These are phyloP conservation scores for Ceratonia siliqua DNA, from an alignment of 306 rosid species.

Conservation along the genomic window DNA sequence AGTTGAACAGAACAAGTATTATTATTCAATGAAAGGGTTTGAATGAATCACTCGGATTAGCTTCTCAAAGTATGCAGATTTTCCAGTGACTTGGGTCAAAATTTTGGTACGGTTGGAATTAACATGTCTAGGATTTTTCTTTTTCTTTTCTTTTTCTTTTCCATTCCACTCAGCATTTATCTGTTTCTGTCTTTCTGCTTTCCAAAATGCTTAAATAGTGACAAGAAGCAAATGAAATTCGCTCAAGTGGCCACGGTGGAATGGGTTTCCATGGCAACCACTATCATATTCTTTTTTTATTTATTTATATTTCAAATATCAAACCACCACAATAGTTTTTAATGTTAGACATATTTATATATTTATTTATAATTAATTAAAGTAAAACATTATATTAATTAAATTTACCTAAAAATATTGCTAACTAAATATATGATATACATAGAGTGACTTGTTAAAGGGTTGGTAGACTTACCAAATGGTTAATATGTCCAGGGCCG, in stretches of 20 bases:
- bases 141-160: too few relatives aligned
- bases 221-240: neutral
- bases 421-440: too few relatives aligned
- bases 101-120: neutral
- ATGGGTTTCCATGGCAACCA: neutral
- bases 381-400: too few relatives aligned
- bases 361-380: too few relatives aligned
- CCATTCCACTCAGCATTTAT: neutral
- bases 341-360: too few relatives aligned
- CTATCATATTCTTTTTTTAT: neutral
- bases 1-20: neutral
- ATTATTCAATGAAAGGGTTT: neutral
- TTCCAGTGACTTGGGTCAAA: neutral
- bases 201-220: neutral
- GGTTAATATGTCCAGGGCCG: too few relatives aligned
- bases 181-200: neutral
- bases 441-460: too few relatives aligned
- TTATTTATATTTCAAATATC: neutral
- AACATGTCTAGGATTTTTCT: neutral
- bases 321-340: neutral
- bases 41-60: neutral
- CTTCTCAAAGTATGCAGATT: neutral
- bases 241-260: neutral
- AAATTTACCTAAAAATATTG: too few relatives aligned
- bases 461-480: too few relatives aligned